These are phyloP conservation scores for Candida namnaoensis DNA, from an alignment of 805 yeast genomes.

Conservation along the genomic window DNA sequence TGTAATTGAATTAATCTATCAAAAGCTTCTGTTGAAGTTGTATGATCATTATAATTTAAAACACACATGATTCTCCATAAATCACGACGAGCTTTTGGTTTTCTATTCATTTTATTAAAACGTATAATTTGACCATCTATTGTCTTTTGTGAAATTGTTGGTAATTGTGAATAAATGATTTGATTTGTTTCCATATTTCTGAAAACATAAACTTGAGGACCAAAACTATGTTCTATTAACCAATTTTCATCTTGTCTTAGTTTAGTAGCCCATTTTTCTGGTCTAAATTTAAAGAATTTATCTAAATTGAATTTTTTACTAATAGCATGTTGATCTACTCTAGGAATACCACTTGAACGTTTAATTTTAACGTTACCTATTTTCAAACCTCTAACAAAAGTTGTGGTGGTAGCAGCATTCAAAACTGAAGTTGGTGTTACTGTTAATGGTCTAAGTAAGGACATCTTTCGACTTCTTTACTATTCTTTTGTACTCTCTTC, in stretches of 20 bases:
- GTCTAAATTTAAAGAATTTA: neutral
- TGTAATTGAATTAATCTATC: conserved; percentile 69
- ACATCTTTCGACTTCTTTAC: no score
- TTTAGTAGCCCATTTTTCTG: neutral
- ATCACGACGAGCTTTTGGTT: conserved; percentile 75
- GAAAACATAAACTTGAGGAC: conserved; percentile 79
- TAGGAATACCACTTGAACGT: neutral
- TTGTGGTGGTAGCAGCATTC: no score
- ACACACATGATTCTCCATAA: conserved; percentile 90
- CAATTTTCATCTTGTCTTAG: conserved; percentile 20
- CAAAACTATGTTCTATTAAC: conserved; percentile 52
- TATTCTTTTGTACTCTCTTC: no score
- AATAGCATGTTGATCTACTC: neutral
- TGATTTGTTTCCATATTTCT: conserved; percentile 86
- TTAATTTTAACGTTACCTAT: no score
- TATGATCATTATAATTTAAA: conserved; percentile 53
- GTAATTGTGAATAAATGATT: conserved; percentile 81
- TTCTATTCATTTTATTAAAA: conserved; percentile 86
- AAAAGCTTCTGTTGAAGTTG: conserved; percentile 63
- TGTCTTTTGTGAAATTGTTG: conserved; percentile 34
- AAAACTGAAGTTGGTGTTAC: no score
- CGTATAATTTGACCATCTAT: conserved; percentile 57
- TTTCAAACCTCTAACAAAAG: no score
- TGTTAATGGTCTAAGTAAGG: no score
- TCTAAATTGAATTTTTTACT: no score